These are phyloP conservation scores for Bisporella sp. DNA, from an alignment of 2,329 filamentous ascomycete species.

Conservation along the genomic window DNA sequence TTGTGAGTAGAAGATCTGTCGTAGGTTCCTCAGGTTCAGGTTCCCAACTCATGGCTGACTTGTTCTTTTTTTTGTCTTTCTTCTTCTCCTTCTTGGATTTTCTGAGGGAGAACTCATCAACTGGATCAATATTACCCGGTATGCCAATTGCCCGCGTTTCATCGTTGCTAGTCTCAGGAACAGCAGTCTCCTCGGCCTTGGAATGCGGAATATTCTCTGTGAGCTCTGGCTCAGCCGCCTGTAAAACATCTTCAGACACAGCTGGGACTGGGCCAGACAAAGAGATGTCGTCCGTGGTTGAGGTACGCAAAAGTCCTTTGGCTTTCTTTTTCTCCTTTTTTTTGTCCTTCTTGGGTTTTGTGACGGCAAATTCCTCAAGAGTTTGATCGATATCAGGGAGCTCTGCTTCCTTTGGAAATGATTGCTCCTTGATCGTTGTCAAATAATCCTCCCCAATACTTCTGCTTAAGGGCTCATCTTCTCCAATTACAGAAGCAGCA, in stretches of 20 bases:
- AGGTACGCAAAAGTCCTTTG: constrained; percentile 10
- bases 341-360: constrained; percentile 34
- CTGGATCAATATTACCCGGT: neutral
- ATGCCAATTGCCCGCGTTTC: too few relatives aligned
- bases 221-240: too few relatives aligned
- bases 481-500: too few relatives aligned
- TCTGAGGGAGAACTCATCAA: neutral
- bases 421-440: too few relatives aligned
- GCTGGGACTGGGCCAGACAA: constrained; percentile 1
- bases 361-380: constrained; percentile 7
- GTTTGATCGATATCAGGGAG: neutral
- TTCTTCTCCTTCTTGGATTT: neutral
- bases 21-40: constrained; percentile 5
- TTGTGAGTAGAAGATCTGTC: neutral
- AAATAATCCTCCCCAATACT: too few relatives aligned
- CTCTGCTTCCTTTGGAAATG: too few relatives aligned
- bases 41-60: constrained; percentile 1
- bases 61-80: neutral
- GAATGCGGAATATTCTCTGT: too few relatives aligned
- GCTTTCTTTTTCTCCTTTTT: constrained; percentile 29
- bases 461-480: too few relatives aligned
- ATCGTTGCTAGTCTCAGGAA: too few relatives aligned
- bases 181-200: too few relatives aligned
- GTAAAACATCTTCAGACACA: neutral
- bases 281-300: constrained; percentile 9